Conservation (phyloP, 108 stramenopile species). For the Discostella pseudostelligera region DNA sequence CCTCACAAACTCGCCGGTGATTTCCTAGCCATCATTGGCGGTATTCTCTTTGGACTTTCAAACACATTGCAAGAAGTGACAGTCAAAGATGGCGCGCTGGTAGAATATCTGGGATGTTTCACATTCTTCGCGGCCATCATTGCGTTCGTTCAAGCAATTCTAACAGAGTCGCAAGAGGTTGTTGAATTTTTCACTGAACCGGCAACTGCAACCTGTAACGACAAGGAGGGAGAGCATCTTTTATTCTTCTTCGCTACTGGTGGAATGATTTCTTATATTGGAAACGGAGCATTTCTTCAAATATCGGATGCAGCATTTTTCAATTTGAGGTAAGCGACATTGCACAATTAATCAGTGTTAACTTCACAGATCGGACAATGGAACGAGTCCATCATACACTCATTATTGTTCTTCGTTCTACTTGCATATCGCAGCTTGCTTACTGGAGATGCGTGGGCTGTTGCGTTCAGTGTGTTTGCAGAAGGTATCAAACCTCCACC, state of each 20-base stretch:
- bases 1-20: constrained; percentile 83
- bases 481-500: constrained; percentile 68
- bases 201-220: constrained; percentile 37
- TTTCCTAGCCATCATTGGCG: constrained; percentile 82
- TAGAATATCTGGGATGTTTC: constrained; percentile 86
- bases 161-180: not conserved
- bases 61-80: constrained; percentile 80
- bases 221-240: constrained; percentile 28
- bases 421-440: constrained; percentile 51
- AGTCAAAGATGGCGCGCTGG: constrained; percentile 48
- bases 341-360: too few relatives aligned
- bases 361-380: too few relatives aligned
- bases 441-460: constrained; percentile 93
- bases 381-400: too few relatives aligned
- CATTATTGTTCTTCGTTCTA: not conserved
- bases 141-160: not conserved
- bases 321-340: constrained; percentile 52
- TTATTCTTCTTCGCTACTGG: constrained; percentile 56
- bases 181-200: not conserved
- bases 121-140: constrained; percentile 83
- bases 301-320: constrained; percentile 78
- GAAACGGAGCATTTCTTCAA: constrained; percentile 65
- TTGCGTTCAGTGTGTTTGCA: constrained; percentile 79
- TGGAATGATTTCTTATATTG: constrained; percentile 54
- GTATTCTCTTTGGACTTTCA: constrained; percentile 84